These are phyloP conservation scores for Fusarium cicatricum DNA, from an alignment of 2,329 filamentous ascomycete genomes.

Conservation along the genomic window DNA sequence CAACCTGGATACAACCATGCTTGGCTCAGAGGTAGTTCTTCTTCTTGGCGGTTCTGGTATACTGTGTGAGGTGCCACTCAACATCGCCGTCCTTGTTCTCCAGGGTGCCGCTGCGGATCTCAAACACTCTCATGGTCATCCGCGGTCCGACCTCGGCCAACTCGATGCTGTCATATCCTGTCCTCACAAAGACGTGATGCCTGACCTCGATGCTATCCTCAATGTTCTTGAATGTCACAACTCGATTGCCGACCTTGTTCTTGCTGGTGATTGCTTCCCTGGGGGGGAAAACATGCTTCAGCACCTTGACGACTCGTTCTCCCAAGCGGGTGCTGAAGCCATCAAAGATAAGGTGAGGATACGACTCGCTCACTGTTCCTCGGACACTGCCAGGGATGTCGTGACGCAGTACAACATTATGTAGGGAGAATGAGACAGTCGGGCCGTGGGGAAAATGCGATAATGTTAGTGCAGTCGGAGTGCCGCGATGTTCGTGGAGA, in stretches of 20 bases:
- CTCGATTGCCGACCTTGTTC: slow-evolving; percentile 82
- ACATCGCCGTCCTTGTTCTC: slow-evolving; percentile 96
- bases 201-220: slow-evolving; percentile 94
- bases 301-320: slow-evolving; percentile 82
- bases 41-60: slow-evolving; percentile 91
- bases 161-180: slow-evolving; percentile 88
- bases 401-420: slow-evolving; percentile 91
- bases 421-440: slow-evolving; percentile 80
- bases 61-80: slow-evolving; percentile 96
- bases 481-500: slow-evolving; percentile 91
- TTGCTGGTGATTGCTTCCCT: slow-evolving; percentile 76
- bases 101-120: slow-evolving; percentile 88
- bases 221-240: slow-evolving; percentile 94
- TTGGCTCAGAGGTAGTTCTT: slow-evolving; percentile 86
- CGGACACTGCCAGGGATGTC: slow-evolving; percentile 90
- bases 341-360: slow-evolving; percentile 95
- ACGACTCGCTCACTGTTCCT: slow-evolving; percentile 90
- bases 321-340: slow-evolving; percentile 86
- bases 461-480: slow-evolving; percentile 87
- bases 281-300: slow-evolving; percentile 95
- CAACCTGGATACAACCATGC: neutral
- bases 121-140: slow-evolving; percentile 97
- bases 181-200: slow-evolving; percentile 85
- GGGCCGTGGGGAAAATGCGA: slow-evolving; percentile 90
- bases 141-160: slow-evolving; percentile 89